A percentile compares a stretch with the other conserved stretches of the same genome.
phyloP scores from a whole-genome alignment of 2,329 filamentous ascomycete species.

The Meredithiella fracta region DNA sequence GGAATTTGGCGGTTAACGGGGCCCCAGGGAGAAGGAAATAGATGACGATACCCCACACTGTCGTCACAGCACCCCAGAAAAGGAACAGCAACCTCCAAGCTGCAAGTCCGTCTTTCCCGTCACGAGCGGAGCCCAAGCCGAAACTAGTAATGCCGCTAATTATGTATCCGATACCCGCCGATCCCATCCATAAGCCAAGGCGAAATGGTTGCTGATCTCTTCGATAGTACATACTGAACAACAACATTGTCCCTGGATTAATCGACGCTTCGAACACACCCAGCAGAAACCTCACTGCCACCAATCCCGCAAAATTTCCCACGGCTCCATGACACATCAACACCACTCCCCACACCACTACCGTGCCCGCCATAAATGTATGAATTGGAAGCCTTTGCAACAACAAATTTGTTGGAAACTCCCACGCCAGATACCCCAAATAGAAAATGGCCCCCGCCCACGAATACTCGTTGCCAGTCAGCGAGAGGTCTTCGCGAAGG shows the following conservation, averaged over 20 bases:
- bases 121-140: constrained; percentile 19
- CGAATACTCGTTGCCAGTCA: constrained; percentile 23
- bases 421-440: constrained; percentile 23
- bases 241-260: constrained; percentile 33
- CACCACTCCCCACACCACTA: constrained; percentile 23
- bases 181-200: constrained; percentile 13
- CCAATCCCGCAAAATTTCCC: constrained; percentile 27
- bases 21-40: constrained; percentile 14
- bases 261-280: constrained; percentile 32
- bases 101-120: not conserved
- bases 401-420: constrained; percentile 22
- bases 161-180: constrained; percentile 14
- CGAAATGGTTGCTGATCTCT: constrained; percentile 12
- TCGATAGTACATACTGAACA: constrained; percentile 26
- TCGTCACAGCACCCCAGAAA: constrained; percentile 16
- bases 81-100: constrained; percentile 18
- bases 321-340: constrained; percentile 27
- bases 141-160: constrained; percentile 21
- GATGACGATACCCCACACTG: constrained; percentile 14
- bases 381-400: constrained; percentile 18
- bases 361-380: constrained; percentile 13
- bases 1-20: constrained; percentile 14
- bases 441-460: constrained; percentile 28
- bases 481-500: constrained; percentile 22
- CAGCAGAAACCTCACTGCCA: constrained; percentile 28